Evolutionary conservation across 805 yeast genomes (phyloP), one percentile per base, ranked within the genome.

Genomic region (Hanseniaspora lindneri): DNA sequence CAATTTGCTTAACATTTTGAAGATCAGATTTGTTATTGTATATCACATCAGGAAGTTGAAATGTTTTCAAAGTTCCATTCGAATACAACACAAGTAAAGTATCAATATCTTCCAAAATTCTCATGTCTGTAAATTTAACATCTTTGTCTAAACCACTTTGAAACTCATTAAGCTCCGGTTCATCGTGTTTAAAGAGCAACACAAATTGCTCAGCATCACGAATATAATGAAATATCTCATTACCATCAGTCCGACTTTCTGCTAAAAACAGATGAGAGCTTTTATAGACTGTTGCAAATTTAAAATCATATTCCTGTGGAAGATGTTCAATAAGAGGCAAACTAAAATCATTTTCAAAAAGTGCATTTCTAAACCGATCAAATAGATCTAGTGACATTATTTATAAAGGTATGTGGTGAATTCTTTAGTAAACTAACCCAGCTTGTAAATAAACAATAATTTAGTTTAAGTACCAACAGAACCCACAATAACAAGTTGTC

Each of bases 181-280:
- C 37, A 25, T 46, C 49, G 25, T 46, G 49, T 21, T 46, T 46
- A 19, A 46, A 46, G 2, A 46, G 21, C 24, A 46, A 32, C 24
- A 46, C 33, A 32, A 23, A 46, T 7, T 27, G 17, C 9, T 35
- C 28, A 10, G 24, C 43, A 16, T 46, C 49, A 21, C 39, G 37
- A 2, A 46, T 46, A 23, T 39, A 46, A 20, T 46, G 49, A 32
- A 46, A 46, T 5, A 46, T 20, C 19, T 46, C 49, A 39, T 46
- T 46, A 21, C 23, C 23, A 19, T 37, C 24, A 5, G 6, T 19
- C 21, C 21, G 11, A 4, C 20, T 3, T 13, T 33, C 39, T 16
- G 34, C 43, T 10, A 46, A 21, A 39, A 46, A 39, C 16, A 46
- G 24, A n/a, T 46, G 43, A n/a, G 25, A 33, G n/a, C 32, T 29